These are phyloP conservation scores for Wickerhamomyces rabaulensis DNA, from an alignment of 805 yeast genomes.

Conservation along the genomic window DNA sequence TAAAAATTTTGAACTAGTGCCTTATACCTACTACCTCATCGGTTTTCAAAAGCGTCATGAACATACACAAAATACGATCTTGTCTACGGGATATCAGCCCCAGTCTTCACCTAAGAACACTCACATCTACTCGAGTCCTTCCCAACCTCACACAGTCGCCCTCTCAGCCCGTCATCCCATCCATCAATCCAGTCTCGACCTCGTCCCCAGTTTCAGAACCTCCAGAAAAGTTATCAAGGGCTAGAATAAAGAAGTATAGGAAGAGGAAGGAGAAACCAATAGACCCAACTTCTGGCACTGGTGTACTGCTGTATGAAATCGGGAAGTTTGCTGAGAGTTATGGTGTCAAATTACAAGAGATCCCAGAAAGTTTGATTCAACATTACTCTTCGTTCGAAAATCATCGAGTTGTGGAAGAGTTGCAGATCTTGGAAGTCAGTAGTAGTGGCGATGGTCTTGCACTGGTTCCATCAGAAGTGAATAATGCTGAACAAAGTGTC, in stretches of 20 bases:
- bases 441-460: slow-evolving; percentile 88
- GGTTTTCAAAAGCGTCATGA: not conserved
- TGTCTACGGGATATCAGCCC: not conserved
- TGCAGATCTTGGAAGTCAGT: slow-evolving; percentile 39
- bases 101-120: not conserved
- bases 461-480: slow-evolving; percentile 53
- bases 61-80: not conserved
- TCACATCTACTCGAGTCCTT: not conserved
- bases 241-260: not conserved
- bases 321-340: not conserved
- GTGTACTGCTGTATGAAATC: slow-evolving; percentile 6
- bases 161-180: not conserved
- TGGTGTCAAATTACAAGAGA: not conserved
- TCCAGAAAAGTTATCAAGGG: not conserved
- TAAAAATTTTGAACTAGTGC: not conserved
- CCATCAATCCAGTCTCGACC: not conserved
- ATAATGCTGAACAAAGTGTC: slow-evolving; percentile 39
- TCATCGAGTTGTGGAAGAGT: slow-evolving; percentile 34
- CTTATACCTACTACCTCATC: no score
- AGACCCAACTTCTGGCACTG: slow-evolving; percentile 8
- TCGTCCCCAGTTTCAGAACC: not conserved
- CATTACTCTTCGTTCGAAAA: slow-evolving; percentile 3
- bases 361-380: slow-evolving; percentile 5
- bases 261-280: not conserved
- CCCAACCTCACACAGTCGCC: not conserved